Conservation (phyloP, 371 early-diverging fungal genomes). For the Basidiobolus meristosporus region DNA sequence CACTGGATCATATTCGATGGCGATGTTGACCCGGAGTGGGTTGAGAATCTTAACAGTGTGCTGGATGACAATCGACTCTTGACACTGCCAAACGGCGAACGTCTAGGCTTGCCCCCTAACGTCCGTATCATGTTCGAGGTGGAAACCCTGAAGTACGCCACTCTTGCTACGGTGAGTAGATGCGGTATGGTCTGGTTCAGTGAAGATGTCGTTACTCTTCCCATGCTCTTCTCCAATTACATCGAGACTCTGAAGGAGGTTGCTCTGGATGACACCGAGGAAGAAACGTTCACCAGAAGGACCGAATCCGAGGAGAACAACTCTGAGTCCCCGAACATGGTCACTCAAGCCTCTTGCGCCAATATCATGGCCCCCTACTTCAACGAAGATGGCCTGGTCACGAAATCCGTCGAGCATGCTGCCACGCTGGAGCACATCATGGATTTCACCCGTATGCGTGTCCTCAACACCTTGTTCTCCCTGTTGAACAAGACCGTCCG, state of each 20-base stretch:
- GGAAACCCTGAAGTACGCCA: conserved; percentile 90
- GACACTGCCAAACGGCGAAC: conserved; percentile 97
- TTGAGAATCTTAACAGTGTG: conserved; percentile 96
- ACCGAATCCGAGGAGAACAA: conserved; percentile 24
- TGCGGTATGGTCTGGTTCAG: conserved; percentile 99
- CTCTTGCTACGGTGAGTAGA: conserved; percentile 95
- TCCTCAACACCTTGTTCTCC: conserved; percentile 72
- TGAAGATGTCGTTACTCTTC: conserved; percentile 66
- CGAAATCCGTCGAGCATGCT: conserved; percentile 48
- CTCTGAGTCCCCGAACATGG: conserved; percentile 32
- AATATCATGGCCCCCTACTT: conserved; percentile 51
- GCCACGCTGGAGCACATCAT: conserved; percentile 76
- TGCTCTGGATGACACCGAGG: conserved; percentile 70
- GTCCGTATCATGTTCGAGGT: conserved; percentile 98
- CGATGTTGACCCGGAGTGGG: conserved; percentile 99
- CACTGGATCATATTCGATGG: conserved; percentile 99
- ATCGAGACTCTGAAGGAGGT: conserved; percentile 43
- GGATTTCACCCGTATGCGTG: conserved; percentile 87
- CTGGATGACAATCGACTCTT: conserved; percentile 93
- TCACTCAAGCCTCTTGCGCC: conserved; percentile 57
- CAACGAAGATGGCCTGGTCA: conserved; percentile 51
- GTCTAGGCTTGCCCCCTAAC: conserved; percentile 84
- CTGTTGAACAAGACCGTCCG: conserved; percentile 76
- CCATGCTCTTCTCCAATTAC: conserved; percentile 72
- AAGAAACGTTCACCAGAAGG: conserved; percentile 21